A percentile compares a stretch with the other conserved stretches of the same genome.
Conservation (phyloP, 495 filamentous ascomycete species). For the Bathelium albidoporum region DNA sequence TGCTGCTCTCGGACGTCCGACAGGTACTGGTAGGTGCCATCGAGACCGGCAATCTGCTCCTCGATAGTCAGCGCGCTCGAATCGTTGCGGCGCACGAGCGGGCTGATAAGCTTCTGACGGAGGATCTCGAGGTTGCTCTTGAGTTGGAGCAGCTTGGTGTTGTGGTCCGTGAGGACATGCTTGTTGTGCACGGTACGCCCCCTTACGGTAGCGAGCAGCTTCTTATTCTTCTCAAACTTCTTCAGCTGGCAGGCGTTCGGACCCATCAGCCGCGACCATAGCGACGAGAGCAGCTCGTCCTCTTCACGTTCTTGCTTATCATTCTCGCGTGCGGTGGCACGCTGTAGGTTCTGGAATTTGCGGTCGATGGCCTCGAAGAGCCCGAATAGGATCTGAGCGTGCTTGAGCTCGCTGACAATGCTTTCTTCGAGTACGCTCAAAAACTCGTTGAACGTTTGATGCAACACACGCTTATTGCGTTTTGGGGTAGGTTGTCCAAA, state of each 20-base stretch:
- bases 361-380: constrained; percentile 81
- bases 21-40: constrained; percentile 66
- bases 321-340: constrained; percentile 73
- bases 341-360: constrained; percentile 77
- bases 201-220: constrained; percentile 60
- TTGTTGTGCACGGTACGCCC: constrained; percentile 80
- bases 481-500: constrained; percentile 73
- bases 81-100: constrained; percentile 57
- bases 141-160: constrained; percentile 62
- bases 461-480: constrained; percentile 66
- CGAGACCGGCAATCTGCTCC: constrained; percentile 72
- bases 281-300: constrained; percentile 64
- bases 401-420: constrained; percentile 69
- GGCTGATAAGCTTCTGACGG: constrained; percentile 66
- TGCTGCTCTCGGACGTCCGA: constrained; percentile 62
- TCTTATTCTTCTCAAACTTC: constrained; percentile 83
- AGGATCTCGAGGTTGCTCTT: constrained; percentile 73
- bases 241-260: constrained; percentile 56
- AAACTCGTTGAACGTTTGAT: constrained; percentile 79
- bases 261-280: constrained; percentile 78
- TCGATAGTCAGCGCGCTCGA: constrained; percentile 60
- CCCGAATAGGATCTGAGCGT: constrained; percentile 63
- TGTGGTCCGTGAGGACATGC: constrained; percentile 70
- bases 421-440: constrained; percentile 78
- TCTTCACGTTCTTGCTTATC: constrained; percentile 69